A percentile compares a stretch with the other conserved stretches of the same genome.
phyloP scores from a whole-genome alignment of 2,329 filamentous ascomycete genomes.

The Talaromyces verruculosus region DNA sequence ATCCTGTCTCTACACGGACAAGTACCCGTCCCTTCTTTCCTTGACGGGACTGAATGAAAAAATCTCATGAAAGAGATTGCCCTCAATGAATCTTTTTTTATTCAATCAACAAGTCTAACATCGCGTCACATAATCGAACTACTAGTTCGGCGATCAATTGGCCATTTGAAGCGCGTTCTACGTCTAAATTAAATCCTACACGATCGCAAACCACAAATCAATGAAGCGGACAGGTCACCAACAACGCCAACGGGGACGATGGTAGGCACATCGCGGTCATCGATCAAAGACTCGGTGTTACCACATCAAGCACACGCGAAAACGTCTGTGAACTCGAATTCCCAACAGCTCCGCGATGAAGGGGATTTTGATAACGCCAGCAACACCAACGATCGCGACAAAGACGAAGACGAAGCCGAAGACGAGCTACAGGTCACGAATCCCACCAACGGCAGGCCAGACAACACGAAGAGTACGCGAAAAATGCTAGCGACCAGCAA shows the following conservation, averaged over 20 bases:
- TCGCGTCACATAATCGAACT: not conserved
- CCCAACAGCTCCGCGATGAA: not conserved
- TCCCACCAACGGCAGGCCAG: not conserved
- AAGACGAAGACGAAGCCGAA: not conserved
- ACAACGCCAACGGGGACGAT: constrained; percentile 8
- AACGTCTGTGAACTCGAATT: not conserved
- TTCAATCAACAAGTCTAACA: not conserved
- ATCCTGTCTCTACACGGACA: not conserved
- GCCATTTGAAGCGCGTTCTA: not conserved
- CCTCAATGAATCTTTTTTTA: not conserved
- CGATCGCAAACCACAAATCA: not conserved
- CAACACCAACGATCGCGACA: not conserved
- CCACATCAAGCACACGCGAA: not conserved
- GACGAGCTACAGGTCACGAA: constrained; percentile 2
- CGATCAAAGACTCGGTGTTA: not conserved
- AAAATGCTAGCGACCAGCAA: constrained; percentile 9
- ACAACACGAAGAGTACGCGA: not conserved
- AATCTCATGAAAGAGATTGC: constrained; percentile 1
- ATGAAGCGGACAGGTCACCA: constrained; percentile 2
- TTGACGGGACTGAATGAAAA: constrained; percentile 3
- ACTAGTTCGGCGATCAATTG: not conserved
- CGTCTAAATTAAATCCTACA: not conserved
- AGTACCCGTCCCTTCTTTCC: constrained; percentile 10
- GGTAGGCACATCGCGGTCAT: constrained; percentile 5
- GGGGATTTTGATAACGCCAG: not conserved